These are phyloP conservation scores for Russula griseocarnosa DNA, from an alignment of 768 basidiomycete species.

Conservation along the genomic window DNA sequence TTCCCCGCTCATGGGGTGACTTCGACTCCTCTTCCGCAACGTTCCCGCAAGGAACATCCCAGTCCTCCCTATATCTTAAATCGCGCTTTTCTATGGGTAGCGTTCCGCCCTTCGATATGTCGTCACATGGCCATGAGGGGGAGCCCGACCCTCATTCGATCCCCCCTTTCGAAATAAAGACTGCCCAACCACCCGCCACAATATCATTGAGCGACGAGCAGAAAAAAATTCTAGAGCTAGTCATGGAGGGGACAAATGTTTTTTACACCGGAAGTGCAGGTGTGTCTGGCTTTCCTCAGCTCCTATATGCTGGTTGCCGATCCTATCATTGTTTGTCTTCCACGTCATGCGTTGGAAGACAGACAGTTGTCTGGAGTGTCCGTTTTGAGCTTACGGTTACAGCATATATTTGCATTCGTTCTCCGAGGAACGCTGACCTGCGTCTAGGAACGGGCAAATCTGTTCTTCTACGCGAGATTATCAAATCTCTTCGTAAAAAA, in stretches of 20 bases:
- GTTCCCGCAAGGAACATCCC: background rate
- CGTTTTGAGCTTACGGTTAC: background rate
- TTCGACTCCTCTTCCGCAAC: background rate
- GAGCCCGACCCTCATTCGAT: conserved; percentile 17
- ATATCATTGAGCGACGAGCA: conserved; percentile 84
- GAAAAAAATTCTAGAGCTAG: conserved; percentile 73
- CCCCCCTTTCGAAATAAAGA: conserved; percentile 29
- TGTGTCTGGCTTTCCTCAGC: conserved; percentile 37
- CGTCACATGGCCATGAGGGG: conserved; percentile 22
- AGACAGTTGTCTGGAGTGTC: conserved; percentile 4
- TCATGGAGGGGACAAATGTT: conserved; percentile 65
- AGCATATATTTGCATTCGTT: conserved; percentile 5
- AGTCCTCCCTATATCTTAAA: conserved; percentile 1
- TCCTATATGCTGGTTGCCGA: conserved; percentile 13
- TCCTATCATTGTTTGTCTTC: background rate
- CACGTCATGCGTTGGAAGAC: conserved; percentile 9
- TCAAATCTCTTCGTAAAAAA: conserved; percentile 61
- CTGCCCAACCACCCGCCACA: conserved; percentile 33
- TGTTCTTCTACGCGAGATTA: conserved; percentile 88
- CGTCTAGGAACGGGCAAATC: conserved; percentile 90
- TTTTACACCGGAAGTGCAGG: conserved; percentile 99
- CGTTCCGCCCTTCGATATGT: conserved; percentile 7
- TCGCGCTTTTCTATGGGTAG: background rate
- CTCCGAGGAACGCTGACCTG: conserved; percentile 1
- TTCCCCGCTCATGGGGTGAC: conserved; percentile 26